Base-by-base conservation (phyloP, 2,329 filamentous ascomycete species). In the Microsporum canis region DNA sequence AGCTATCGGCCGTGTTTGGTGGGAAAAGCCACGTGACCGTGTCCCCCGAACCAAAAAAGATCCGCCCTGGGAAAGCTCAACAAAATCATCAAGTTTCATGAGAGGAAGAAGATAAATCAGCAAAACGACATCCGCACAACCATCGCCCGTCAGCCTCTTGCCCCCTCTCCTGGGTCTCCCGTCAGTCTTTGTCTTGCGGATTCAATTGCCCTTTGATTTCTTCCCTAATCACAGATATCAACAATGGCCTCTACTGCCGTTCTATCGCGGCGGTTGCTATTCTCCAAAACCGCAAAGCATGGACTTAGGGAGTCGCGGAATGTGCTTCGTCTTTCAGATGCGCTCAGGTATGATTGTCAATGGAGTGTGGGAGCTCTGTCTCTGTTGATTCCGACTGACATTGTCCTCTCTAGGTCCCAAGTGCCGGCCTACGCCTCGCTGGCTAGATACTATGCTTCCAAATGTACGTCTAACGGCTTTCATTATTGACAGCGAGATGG, bases 391-490 rank as follows among this genome's bases (percentile, higher is more conserved):
- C 41, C 47, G 57, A 55, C 51, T 57, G 39, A 57, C 55, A 57
- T 38, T 14, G 55, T 14, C 7, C 29, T 34, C 34, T 62, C 8
- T 60, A 76, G 75, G 68, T 68, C 71, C 60, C 73, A 75, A 69
- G 71, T 76, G 70, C 81, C 82, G 60, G 78, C 80, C 49, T 74
- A 84, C 66, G 80, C 82, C 60, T 83, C 84, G 64, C 78, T 87
- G 67, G 79, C 82, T 67, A 78, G 84, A 74, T 86, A 81, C 76
- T 87, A 87, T 81, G 84, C 84, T 73, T 85, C 83, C 62, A 86
- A 86, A 78, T 84, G 84, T 86, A 78, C 72, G 80, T 68, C 63
- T 63, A 61, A 64, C 63, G 59, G 47, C 57, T 66, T 63, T 63
- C 64, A 65, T 47, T 64, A 61, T 60, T 61, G 61, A 58, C 64